Conservation (phyloP, 2,329 filamentous ascomycete genomes). For the Ambrosiella beaveri region DNA sequence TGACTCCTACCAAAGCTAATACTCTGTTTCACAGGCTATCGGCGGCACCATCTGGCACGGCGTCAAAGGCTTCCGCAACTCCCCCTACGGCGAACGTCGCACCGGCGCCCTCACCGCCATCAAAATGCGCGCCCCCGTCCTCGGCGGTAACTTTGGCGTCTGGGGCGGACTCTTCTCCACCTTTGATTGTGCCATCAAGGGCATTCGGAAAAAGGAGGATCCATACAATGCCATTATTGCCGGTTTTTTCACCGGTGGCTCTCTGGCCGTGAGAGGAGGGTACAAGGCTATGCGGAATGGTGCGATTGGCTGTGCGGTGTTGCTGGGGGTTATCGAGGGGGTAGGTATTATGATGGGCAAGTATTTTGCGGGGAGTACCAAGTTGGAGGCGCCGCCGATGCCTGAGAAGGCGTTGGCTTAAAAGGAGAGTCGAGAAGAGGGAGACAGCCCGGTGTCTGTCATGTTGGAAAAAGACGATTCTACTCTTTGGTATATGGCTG, state of each 20-base stretch:
- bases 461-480: background rate
- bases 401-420: constrained; percentile 21
- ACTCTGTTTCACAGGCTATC: constrained; percentile 36
- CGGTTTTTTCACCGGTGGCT: constrained; percentile 89
- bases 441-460: no score
- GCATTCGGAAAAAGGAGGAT: constrained; percentile 87
- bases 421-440: background rate
- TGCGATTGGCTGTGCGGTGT: constrained; percentile 85
- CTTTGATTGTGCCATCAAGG: constrained; percentile 94
- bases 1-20: constrained; percentile 8
- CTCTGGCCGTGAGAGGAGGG: constrained; percentile 80
- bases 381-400: constrained; percentile 42
- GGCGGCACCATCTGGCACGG: constrained; percentile 87
- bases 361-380: constrained; percentile 81
- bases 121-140: constrained; percentile 88
- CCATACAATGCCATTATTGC: constrained; percentile 96
- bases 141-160: constrained; percentile 94
- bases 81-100: constrained; percentile 79
- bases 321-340: constrained; percentile 91
- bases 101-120: constrained; percentile 94
- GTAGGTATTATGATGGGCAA: constrained; percentile 91
- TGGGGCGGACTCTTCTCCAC: constrained; percentile 95
- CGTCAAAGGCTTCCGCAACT: constrained; percentile 85
- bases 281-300: constrained; percentile 85
- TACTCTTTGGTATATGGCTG: background rate